Evolutionary conservation across 805 yeast genomes (phyloP), one percentile per base, ranked within the genome.

Genomic region (Teunomyces kruisii): DNA sequence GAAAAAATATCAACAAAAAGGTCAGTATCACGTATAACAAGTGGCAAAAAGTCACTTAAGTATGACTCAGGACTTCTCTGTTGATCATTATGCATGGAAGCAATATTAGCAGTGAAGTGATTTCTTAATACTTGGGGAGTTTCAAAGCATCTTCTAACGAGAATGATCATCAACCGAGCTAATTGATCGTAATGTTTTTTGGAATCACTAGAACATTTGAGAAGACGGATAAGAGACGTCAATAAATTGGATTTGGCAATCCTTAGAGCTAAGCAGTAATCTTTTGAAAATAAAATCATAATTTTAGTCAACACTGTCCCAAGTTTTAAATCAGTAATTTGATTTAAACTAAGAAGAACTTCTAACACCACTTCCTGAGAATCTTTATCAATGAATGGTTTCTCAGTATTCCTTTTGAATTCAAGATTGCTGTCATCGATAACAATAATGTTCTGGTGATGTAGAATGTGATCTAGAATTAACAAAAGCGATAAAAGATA

Each of bases 61-160:
- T 78, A 19, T 19, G 22, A 19, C 22, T 19, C 22, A 19, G 6
- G 22, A 19, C 22, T 19, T 6, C 3, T 19, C 22, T 19, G 6
- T 19, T 19, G 22, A 19, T 19, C 22, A 4, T 19, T 3, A 19
- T 4, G 6, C 6, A 19, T 19, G 19, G 65, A 68, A 5, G 72
- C 60, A 8, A 86, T 58, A 45, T 83, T 88, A 16, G 74, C 66
- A 1, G 65, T 53, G 54, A 88, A 78, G 30, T 77, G 64, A 6
- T 67, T 66, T 26, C 70, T 67, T 3, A 88, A 65, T 9, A 78
- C 64, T 0, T 72, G 74, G 0, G 67, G 59, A 3, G 80, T 76
- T 61, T 90, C 97, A 59, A 84, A 80, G 46, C 90, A 83, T 35
- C 86, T 72, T 58, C 96, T 76, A 1, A 83, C 59, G 27, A 89